These are phyloP conservation scores for Aspergillus fischeri DNA, from an alignment of 2,329 filamentous ascomycete genomes.

Conservation along the genomic window DNA sequence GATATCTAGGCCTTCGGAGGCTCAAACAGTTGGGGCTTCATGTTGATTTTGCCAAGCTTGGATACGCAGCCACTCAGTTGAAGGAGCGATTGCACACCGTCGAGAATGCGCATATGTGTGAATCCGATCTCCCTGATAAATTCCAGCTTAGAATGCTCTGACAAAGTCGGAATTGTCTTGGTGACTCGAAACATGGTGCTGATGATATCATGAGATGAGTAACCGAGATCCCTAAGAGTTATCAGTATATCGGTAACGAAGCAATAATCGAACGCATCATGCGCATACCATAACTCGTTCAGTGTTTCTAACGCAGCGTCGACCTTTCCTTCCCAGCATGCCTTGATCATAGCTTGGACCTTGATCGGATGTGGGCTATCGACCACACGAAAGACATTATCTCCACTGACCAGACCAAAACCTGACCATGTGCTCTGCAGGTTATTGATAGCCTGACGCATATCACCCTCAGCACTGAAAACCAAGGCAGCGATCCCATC, in stretches of 20 bases:
- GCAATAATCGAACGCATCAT: conserved; percentile 1
- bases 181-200: conserved; percentile 99
- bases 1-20: conserved; percentile 31
- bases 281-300: conserved; percentile 74
- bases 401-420: conserved; percentile 93
- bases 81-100: conserved; percentile 90
- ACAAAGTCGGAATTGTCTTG: conserved; percentile 86
- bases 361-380: conserved; percentile 97
- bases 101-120: conserved; percentile 98
- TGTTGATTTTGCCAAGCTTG: conserved; percentile 89
- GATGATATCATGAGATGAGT: conserved; percentile 98
- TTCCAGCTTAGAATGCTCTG: conserved; percentile 91
- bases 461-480: conserved; percentile 95
- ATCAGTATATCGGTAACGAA: conserved; percentile 1
- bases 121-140: conserved; percentile 99
- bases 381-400: conserved; percentile 97
- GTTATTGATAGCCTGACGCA: conserved; percentile 99
- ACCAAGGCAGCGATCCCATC: conserved; percentile 94
- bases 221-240: conserved; percentile 65
- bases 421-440: conserved; percentile 88
- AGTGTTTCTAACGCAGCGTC: conserved; percentile 81
- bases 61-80: conserved; percentile 92
- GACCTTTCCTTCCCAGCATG: conserved; percentile 87
- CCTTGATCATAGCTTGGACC: conserved; percentile 97
- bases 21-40: conserved; percentile 80